Percentiles rank a stretch among this genome's conserved stretches.
These are phyloP conservation scores for Brassica carinata DNA, from an alignment of 345 rosid genomes.

Conservation along the genomic window DNA sequence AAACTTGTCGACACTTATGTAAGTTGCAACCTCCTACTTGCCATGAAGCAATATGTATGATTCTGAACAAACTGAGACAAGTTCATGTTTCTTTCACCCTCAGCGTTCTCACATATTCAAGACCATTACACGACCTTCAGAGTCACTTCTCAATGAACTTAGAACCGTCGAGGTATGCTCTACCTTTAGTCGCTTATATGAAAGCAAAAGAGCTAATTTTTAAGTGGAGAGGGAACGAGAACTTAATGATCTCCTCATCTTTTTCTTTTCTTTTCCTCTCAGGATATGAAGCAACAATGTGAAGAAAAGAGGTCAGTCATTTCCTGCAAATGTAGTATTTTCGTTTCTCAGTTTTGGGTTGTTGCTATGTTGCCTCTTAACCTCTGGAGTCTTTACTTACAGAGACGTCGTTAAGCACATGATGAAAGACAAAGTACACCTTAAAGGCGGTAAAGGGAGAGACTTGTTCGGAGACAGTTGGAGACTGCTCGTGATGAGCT, in stretches of 20 bases:
- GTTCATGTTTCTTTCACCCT: slow-evolving; percentile 11
- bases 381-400: slow-evolving; percentile 36
- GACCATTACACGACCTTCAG: slow-evolving; percentile 91
- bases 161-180: slow-evolving; percentile 86
- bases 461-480: slow-evolving; percentile 57
- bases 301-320: slow-evolving; percentile 83
- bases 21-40: slow-evolving; percentile 42
- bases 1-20: slow-evolving; percentile 89
- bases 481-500: slow-evolving; percentile 75
- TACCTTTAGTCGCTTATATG: background rate
- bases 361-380: slow-evolving; percentile 13
- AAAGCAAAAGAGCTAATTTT: too few relatives aligned
- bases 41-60: background rate
- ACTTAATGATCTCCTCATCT: background rate
- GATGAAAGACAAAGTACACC: slow-evolving; percentile 79
- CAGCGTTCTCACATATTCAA: slow-evolving; percentile 81
- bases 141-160: slow-evolving; percentile 89
- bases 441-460: slow-evolving; percentile 70
- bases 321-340: background rate
- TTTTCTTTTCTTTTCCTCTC: slow-evolving; percentile 32
- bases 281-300: slow-evolving; percentile 99
- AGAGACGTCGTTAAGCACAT: slow-evolving; percentile 73
- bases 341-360: background rate
- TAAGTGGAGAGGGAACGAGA: background rate
- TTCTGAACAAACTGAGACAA: slow-evolving; percentile 10